phyloP scores from a whole-genome alignment of 257 asterid species.

The Lycium barbarum region DNA sequence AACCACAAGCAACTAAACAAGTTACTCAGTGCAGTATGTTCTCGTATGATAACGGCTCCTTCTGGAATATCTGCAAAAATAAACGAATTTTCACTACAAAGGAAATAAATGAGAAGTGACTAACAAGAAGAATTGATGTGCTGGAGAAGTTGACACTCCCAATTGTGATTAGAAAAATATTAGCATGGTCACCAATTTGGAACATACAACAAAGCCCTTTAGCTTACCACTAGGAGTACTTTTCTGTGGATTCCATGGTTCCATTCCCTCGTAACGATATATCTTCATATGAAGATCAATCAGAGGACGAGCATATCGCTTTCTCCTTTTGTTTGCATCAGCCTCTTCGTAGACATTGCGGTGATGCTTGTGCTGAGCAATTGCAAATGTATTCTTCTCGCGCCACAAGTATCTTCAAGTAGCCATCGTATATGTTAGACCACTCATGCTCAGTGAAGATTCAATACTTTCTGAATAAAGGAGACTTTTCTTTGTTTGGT shows the following conservation, averaged over 20 bases:
- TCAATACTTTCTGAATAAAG: background rate
- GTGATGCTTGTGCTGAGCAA: slow-evolving; percentile 95
- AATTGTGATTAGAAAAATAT: slow-evolving; percentile 1
- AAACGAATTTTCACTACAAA: background rate
- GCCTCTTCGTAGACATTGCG: slow-evolving; percentile 86
- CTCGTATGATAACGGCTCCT: slow-evolving; percentile 95
- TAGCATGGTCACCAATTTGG: background rate
- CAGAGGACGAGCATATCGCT: slow-evolving; percentile 96
- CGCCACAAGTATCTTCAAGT: slow-evolving; percentile 87
- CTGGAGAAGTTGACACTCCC: slow-evolving; percentile 19
- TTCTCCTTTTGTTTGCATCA: slow-evolving; percentile 90
- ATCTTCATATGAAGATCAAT: slow-evolving; percentile 91
- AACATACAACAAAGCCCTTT: slow-evolving; percentile 6
- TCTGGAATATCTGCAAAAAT: slow-evolving; percentile 87
- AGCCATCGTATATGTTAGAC: slow-evolving; percentile 25
- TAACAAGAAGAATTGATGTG: background rate
- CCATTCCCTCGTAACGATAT: slow-evolving; percentile 84
- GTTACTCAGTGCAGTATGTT: slow-evolving; percentile 77
- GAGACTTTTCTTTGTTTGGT: background rate
- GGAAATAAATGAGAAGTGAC: background rate
- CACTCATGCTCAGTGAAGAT: slow-evolving; percentile 23
- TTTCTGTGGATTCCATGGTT: slow-evolving; percentile 78
- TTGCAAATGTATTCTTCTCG: slow-evolving; percentile 86
- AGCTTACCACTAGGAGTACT: slow-evolving; percentile 69
- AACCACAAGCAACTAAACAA: slow-evolving; percentile 98